Percentiles rank a stretch among this genome's conserved stretches.
phyloP scores from a whole-genome alignment of 495 filamentous ascomycete genomes.

The Aspergillus egyptiacus region DNA sequence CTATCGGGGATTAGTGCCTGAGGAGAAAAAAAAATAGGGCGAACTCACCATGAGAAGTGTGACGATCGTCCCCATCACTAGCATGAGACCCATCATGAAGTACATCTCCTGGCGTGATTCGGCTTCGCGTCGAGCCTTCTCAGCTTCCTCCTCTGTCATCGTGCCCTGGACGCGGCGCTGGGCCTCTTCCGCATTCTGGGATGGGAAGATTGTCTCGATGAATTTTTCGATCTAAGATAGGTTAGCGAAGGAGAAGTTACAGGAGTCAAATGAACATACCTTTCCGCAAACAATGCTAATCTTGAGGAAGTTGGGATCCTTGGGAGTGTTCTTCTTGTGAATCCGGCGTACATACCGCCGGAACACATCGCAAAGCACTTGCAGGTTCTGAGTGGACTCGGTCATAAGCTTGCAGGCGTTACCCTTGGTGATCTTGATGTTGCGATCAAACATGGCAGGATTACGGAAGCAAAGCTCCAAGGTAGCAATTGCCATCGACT shows the following conservation, averaged over 20 bases:
- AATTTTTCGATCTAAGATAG: slow-evolving; percentile 84
- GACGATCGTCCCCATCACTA: slow-evolving; percentile 54
- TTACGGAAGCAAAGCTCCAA: slow-evolving; percentile 89
- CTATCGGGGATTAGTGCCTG: slow-evolving; percentile 37
- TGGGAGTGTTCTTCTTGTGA: slow-evolving; percentile 89
- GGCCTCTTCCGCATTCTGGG: slow-evolving; percentile 50
- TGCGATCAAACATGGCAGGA: slow-evolving; percentile 74
- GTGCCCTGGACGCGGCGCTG: slow-evolving; percentile 35
- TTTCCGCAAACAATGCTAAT: slow-evolving; percentile 88
- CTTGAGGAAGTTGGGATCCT: slow-evolving; percentile 87
- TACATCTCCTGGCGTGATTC: slow-evolving; percentile 53
- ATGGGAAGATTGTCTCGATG: slow-evolving; percentile 90
- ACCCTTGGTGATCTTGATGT: slow-evolving; percentile 96
- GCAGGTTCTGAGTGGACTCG: slow-evolving; percentile 84
- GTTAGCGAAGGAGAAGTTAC: slow-evolving; percentile 16
- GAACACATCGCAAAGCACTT: slow-evolving; percentile 73
- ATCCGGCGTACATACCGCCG: slow-evolving; percentile 69
- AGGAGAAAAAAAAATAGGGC: background rate
- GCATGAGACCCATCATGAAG: slow-evolving; percentile 57
- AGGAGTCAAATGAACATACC: slow-evolving; percentile 38
- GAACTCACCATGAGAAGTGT: slow-evolving; percentile 59
- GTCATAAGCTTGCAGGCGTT: slow-evolving; percentile 88
- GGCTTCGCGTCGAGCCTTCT: slow-evolving; percentile 45
- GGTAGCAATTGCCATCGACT: slow-evolving; percentile 96
- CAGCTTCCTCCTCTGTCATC: slow-evolving; percentile 34